phyloP scores from a whole-genome alignment of 2,329 filamentous ascomycete genomes.

The Aureobasidium sp. region DNA sequence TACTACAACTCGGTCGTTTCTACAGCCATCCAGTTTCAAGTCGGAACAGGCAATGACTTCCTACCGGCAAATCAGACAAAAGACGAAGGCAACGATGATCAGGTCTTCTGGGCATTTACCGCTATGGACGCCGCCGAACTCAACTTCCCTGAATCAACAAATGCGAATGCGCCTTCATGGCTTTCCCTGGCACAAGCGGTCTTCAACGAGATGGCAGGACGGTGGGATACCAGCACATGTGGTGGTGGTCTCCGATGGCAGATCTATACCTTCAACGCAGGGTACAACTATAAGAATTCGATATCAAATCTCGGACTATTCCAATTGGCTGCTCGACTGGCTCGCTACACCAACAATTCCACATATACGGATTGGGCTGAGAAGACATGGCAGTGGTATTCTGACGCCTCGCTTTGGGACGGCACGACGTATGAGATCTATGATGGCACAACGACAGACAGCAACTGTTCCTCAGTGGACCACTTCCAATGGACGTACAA shows the following conservation, averaged over 20 bases:
- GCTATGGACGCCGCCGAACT: slow-evolving; percentile 73
- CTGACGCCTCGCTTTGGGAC: slow-evolving; percentile 47
- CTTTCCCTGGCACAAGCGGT: slow-evolving; percentile 71
- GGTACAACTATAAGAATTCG: slow-evolving; percentile 76
- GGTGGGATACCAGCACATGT: slow-evolving; percentile 64
- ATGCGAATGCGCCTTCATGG: slow-evolving; percentile 63
- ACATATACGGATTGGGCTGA: slow-evolving; percentile 59
- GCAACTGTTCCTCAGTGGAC: slow-evolving; percentile 40
- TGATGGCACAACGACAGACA: slow-evolving; percentile 38
- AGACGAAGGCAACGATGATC: slow-evolving; percentile 46
- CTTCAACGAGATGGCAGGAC: slow-evolving; percentile 67
- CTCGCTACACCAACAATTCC: slow-evolving; percentile 32
- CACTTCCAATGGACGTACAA: slow-evolving; percentile 44
- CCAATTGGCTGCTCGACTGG: slow-evolving; percentile 58
- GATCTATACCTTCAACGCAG: slow-evolving; percentile 69
- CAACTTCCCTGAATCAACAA: slow-evolving; percentile 52
- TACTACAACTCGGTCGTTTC: slow-evolving; percentile 37
- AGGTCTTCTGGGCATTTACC: slow-evolving; percentile 79
- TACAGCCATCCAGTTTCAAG: slow-evolving; percentile 37
- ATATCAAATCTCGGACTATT: slow-evolving; percentile 79
- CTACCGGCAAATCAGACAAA: slow-evolving; percentile 32
- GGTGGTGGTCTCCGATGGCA: slow-evolving; percentile 78
- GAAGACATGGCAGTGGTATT: slow-evolving; percentile 30
- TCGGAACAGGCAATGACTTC: slow-evolving; percentile 36
- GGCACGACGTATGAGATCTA: slow-evolving; percentile 34